Evolutionary conservation across 2,329 filamentous ascomycete genomes (phyloP).

Genomic region (Claviceps quebecensis): DNA sequence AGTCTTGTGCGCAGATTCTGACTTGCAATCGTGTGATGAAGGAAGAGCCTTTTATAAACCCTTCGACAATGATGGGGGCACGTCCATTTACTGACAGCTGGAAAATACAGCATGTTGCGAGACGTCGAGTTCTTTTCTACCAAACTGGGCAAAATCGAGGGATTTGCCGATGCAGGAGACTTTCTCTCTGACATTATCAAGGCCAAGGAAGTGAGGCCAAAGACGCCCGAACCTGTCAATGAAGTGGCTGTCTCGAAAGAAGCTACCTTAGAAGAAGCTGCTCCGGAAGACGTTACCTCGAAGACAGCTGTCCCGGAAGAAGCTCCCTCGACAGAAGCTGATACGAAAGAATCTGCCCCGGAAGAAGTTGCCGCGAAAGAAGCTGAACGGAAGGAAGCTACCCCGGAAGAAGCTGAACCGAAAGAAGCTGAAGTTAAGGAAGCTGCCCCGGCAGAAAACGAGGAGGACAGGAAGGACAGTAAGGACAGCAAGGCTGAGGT

Average conservation of each 20-base stretch:
- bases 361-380: too few relatives aligned
- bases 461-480: constrained; percentile 3
- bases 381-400: too few relatives aligned
- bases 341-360: too few relatives aligned
- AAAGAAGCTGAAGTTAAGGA: constrained; percentile 7
- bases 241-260: constrained; percentile 7
- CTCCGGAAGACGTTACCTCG: too few relatives aligned
- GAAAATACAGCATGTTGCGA: constrained; percentile 48
- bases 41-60: too few relatives aligned
- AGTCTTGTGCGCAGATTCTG: constrained; percentile 12
- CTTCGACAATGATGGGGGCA: too few relatives aligned
- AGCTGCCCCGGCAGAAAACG: constrained; percentile 8
- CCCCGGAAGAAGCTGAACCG: constrained; percentile 31
- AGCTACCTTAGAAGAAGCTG: too few relatives aligned
- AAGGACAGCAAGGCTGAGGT: background rate
- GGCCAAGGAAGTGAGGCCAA: constrained; percentile 34
- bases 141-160: constrained; percentile 64
- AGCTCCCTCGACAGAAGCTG: too few relatives aligned
- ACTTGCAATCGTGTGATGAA: too few relatives aligned
- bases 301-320: too few relatives aligned
- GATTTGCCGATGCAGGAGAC: constrained; percentile 59
- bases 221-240: constrained; percentile 6
- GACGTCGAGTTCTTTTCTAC: constrained; percentile 62
- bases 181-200: constrained; percentile 52
- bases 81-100: background rate